These are phyloP conservation scores for Paramecium sexaurelia DNA, from an alignment of 73 alveolate species.

Conservation along the genomic window DNA sequence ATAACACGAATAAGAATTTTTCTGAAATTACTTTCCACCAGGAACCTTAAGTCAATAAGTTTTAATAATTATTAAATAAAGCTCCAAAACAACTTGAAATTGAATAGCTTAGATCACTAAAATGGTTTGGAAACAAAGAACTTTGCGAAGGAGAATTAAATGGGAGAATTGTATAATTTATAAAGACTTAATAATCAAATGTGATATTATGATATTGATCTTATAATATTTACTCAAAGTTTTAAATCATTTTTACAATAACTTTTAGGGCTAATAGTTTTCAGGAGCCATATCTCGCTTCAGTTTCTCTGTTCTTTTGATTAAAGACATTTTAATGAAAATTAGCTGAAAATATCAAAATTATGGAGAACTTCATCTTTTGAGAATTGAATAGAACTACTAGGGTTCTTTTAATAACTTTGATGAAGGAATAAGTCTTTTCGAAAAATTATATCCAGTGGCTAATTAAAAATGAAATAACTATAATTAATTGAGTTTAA, in stretches of 20 bases:
- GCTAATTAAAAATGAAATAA: no score
- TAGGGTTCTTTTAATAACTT: no score
- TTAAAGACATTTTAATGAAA: constrained; percentile 82
- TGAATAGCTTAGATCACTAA: not conserved
- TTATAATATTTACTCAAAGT: constrained; percentile 25
- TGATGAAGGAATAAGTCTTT: no score
- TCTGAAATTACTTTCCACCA: not conserved
- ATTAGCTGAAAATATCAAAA: no score
- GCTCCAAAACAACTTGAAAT: not conserved
- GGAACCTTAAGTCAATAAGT: not conserved
- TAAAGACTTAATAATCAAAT: not conserved
- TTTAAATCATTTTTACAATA: constrained; percentile 80
- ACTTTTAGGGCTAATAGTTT: constrained; percentile 82
- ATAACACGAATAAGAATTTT: not conserved
- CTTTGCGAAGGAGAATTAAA: not conserved
- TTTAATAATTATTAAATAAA: not conserved
- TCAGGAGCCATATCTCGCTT: constrained; percentile 88
- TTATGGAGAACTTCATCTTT: no score
- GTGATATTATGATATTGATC: constrained; percentile 3
- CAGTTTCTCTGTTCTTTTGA: constrained; percentile 84
- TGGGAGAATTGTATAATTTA: not conserved
- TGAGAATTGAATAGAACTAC: no score
- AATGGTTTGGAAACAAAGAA: constrained; percentile 7
- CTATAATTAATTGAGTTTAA: no score
- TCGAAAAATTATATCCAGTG: no score